Base-by-base conservation (phyloP, 352 stramenopile species). In the Globisporangium spiculum region DNA sequence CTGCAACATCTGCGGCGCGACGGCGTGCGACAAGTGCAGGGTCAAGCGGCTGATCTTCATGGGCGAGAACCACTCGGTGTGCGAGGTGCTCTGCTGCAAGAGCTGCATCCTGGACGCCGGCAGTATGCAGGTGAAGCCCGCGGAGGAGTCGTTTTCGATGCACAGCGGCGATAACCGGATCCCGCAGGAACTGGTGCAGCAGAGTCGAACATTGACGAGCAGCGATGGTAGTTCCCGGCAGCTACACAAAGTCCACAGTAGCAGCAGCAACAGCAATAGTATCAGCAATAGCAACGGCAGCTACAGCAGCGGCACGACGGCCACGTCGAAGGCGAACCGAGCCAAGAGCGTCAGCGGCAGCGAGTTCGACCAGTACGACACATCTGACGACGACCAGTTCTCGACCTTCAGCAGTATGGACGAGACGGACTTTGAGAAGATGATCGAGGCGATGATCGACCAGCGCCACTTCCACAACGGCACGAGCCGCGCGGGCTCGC, bases 21-120 rank as follows among this genome's bases (percentile, higher is more conserved):
- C 67, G 18, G 41, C 73, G 22, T 77, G 71, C 55, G 53, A 67
- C 2, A 67, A 66, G 53, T 79, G 74, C 68, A 71, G 74, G 26
- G 55, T 75, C 10, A 77, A 75, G 24, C 67, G 75, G 26, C 69
- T 67, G 22, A 74, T 70, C n/a, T 75, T 83, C 44, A 62, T 78
- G 10, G 75, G 75, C 30, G 27, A 58, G 18, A 66, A 70, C 30
- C 60, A 71, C 44, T 36, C 58, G 4, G 52, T 63, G 60, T 54
- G 48, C 24, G 57, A 68, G 24, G 71, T 82, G 16, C n/a, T 64
- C 1, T 78, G 78, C 58, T 86, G 79, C 61, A 70, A 76, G 22
- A 75, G 60, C 26, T 85, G 78, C 59, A 69, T 76, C 22, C 44
- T 75, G n/a, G 70, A 74, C 30, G 75, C 76, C 46, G 66, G 67